A percentile compares a stretch with the other conserved stretches of the same genome.
phyloP scores from a whole-genome alignment of 164 flowering plant species.

The Aristolochia californica region DNA sequence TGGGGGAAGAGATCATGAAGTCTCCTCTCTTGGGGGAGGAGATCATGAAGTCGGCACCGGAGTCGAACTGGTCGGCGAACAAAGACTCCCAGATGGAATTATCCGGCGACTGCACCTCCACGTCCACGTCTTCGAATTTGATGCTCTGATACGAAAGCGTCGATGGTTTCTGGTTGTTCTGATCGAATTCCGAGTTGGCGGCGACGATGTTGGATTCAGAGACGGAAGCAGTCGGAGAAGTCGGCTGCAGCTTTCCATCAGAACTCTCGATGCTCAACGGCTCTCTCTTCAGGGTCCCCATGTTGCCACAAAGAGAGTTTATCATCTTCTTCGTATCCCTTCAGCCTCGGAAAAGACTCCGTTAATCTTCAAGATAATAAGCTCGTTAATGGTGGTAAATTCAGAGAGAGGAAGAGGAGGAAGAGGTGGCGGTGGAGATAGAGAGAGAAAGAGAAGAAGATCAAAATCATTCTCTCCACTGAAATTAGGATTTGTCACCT shows the following conservation, averaged over 20 bases:
- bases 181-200: constrained; percentile 18
- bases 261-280: not conserved
- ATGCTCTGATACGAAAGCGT: constrained; percentile 28
- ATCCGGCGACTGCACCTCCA: constrained; percentile 48
- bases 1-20: constrained; percentile 62
- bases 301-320: constrained; percentile 39
- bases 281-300: constrained; percentile 33
- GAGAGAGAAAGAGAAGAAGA: not conserved
- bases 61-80: constrained; percentile 46
- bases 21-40: constrained; percentile 48
- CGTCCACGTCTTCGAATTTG: constrained; percentile 41
- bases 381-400: too few species aligned
- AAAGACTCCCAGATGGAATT: constrained; percentile 47
- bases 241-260: constrained; percentile 11
- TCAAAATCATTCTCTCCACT: constrained; percentile 1
- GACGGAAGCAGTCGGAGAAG: constrained; percentile 28
- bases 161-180: constrained; percentile 21
- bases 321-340: constrained; percentile 18
- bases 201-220: constrained; percentile 23
- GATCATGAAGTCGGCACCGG: constrained; percentile 42
- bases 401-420: not conserved
- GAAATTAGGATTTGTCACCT: constrained; percentile 12
- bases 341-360: not conserved
- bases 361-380: not conserved
- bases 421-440: too few species aligned